Percentiles rank a stretch among this genome's conserved stretches.
Conservation (phyloP, 2,329 filamentous ascomycete genomes). For the Colletotrichum incanum region DNA sequence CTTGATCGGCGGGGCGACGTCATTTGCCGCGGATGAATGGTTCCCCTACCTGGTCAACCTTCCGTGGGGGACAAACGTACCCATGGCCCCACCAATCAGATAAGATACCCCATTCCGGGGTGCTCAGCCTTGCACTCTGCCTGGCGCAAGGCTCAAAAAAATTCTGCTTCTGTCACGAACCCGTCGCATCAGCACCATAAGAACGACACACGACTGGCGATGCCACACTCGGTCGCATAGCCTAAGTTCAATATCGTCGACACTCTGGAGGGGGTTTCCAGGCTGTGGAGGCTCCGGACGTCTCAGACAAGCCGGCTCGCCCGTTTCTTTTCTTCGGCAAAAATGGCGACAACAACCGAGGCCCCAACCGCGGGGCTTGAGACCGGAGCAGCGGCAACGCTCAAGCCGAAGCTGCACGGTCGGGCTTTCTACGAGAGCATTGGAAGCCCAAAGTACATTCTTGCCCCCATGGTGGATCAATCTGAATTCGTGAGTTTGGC, state of each 20-base stretch:
- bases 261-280: constrained; percentile 40
- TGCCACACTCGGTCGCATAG: background rate
- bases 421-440: constrained; percentile 96
- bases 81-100: constrained; percentile 35
- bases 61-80: constrained; percentile 14
- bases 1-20: constrained; percentile 28
- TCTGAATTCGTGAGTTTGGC: constrained; percentile 87
- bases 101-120: constrained; percentile 1
- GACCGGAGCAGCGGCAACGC: constrained; percentile 18
- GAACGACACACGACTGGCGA: background rate
- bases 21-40: constrained; percentile 12
- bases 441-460: constrained; percentile 89
- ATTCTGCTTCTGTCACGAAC: constrained; percentile 8
- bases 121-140: constrained; percentile 31
- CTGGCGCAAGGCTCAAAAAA: constrained; percentile 30
- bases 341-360: constrained; percentile 51
- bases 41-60: background rate
- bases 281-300: constrained; percentile 36
- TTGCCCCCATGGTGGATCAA: constrained; percentile 98
- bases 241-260: background rate
- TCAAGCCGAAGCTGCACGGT: constrained; percentile 77
- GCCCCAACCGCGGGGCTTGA: constrained; percentile 46
- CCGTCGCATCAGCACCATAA: background rate
- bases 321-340: constrained; percentile 31
- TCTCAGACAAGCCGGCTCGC: constrained; percentile 38